phyloP scores from a whole-genome alignment of 768 basidiomycete genomes.

The Rhizopogon vinicolor region DNA sequence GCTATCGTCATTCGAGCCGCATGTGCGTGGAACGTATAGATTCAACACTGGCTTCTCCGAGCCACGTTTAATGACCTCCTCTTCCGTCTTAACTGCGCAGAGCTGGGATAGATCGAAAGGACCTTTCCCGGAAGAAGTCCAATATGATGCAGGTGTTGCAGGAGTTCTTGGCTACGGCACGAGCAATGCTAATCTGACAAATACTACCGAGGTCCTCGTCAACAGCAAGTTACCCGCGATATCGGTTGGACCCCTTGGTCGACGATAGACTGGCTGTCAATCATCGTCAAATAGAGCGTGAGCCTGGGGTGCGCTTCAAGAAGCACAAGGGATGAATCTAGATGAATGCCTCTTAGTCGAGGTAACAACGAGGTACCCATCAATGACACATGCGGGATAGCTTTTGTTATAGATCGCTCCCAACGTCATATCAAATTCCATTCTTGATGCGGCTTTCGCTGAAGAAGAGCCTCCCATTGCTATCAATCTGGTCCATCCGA shows the following conservation, averaged over 20 bases:
- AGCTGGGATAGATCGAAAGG: slow-evolving; percentile 10
- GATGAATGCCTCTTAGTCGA: background rate
- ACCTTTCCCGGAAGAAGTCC: slow-evolving; percentile 28
- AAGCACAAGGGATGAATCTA: slow-evolving; percentile 29
- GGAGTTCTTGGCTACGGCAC: slow-evolving; percentile 34
- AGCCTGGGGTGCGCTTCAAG: slow-evolving; percentile 22
- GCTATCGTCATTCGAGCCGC: slow-evolving; percentile 32
- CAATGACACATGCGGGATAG: slow-evolving; percentile 13
- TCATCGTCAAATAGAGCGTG: slow-evolving; percentile 28
- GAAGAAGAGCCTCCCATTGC: slow-evolving; percentile 13
- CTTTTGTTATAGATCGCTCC: slow-evolving; percentile 3
- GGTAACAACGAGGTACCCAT: background rate
- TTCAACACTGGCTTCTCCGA: slow-evolving; percentile 28
- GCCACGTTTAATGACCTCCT: slow-evolving; percentile 37
- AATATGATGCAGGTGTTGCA: slow-evolving; percentile 22
- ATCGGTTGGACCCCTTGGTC: slow-evolving; percentile 25
- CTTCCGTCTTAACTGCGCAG: slow-evolving; percentile 29
- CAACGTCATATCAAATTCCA: slow-evolving; percentile 28
- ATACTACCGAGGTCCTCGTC: slow-evolving; percentile 21
- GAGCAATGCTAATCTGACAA: slow-evolving; percentile 10
- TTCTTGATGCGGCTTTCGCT: slow-evolving; percentile 25
- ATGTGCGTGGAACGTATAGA: slow-evolving; percentile 30
- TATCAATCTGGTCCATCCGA: slow-evolving; percentile 37
- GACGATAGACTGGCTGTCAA: slow-evolving; percentile 16
- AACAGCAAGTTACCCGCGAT: slow-evolving; percentile 29